These are phyloP conservation scores for Meyerozyma elateridarum DNA, from an alignment of 1,139 yeast species.

Conservation along the genomic window DNA sequence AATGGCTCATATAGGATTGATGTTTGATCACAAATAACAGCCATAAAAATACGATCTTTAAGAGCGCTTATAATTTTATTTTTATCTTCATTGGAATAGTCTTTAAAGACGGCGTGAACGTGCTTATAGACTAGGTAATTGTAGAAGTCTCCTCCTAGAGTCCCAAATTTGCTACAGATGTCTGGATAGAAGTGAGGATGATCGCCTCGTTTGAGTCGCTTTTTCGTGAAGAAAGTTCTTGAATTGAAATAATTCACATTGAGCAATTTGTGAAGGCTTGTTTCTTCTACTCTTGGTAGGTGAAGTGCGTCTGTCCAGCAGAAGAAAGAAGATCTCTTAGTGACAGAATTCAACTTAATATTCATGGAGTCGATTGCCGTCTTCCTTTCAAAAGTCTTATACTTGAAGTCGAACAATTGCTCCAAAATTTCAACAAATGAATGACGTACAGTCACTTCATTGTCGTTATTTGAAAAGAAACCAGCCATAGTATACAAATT, in stretches of 20 bases:
- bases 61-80: conserved; percentile 7
- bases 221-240: conserved; percentile 13
- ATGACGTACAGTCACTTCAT: no score
- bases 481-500: no score
- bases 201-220: conserved; percentile 7
- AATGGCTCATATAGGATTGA: conserved; percentile 11
- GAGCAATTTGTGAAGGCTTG: conserved; percentile 12
- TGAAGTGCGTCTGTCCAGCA: neutral
- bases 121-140: conserved; percentile 11
- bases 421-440: no score
- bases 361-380: no score
- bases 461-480: no score
- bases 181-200: conserved; percentile 11
- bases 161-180: conserved; percentile 12
- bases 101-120: conserved; percentile 1
- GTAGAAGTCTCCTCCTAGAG: conserved; percentile 17
- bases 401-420: no score
- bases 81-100: neutral
- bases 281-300: conserved; percentile 1
- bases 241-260: conserved; percentile 15
- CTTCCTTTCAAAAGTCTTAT: no score
- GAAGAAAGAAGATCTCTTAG: no score
- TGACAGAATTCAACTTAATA: no score
- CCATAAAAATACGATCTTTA: conserved; percentile 17
- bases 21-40: conserved; percentile 11